Conservation (phyloP, 768 basidiomycete genomes). For the Collybia sp. region DNA sequence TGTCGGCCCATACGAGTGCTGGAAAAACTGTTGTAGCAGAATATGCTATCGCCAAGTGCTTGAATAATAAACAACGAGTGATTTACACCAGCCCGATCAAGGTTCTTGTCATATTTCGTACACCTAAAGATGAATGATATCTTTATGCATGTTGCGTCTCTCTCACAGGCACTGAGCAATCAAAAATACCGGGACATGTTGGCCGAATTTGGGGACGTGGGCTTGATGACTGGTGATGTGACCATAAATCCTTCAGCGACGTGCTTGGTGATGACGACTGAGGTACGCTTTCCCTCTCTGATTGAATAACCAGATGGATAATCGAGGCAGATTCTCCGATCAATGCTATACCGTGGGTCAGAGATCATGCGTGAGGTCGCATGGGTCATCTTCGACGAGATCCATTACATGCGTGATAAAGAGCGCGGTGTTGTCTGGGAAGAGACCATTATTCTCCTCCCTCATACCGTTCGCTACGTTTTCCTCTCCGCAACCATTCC, state of each 20-base stretch:
- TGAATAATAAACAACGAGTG: constrained; percentile 91
- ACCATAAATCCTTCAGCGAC: constrained; percentile 97
- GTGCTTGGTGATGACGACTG: constrained; percentile 99
- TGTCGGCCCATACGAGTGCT: constrained; percentile 97
- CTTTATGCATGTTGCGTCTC: constrained; percentile 8
- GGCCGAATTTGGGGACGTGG: constrained; percentile 96
- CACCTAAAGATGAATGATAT: constrained; percentile 5
- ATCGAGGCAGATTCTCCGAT: constrained; percentile 80
- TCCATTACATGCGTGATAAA: constrained; percentile 99
- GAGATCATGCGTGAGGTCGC: constrained; percentile 99
- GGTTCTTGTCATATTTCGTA: constrained; percentile 45
- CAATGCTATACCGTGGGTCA: constrained; percentile 97
- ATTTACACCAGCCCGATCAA: constrained; percentile 99
- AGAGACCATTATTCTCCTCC: constrained; percentile 95
- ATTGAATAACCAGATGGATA: neutral
- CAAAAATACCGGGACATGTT: constrained; percentile 99
- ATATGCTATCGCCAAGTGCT: constrained; percentile 96
- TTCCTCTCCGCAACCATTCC: constrained; percentile 99
- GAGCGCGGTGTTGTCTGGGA: constrained; percentile 99
- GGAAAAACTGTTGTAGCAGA: constrained; percentile 99
- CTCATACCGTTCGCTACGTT: constrained; percentile 94
- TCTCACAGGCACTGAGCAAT: constrained; percentile 86
- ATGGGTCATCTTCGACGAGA: constrained; percentile 99
- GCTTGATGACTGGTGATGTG: constrained; percentile 98
- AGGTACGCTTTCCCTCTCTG: constrained; percentile 46